Base-by-base conservation (phyloP, 768 basidiomycete genomes). In the Roridomyces roridus region DNA sequence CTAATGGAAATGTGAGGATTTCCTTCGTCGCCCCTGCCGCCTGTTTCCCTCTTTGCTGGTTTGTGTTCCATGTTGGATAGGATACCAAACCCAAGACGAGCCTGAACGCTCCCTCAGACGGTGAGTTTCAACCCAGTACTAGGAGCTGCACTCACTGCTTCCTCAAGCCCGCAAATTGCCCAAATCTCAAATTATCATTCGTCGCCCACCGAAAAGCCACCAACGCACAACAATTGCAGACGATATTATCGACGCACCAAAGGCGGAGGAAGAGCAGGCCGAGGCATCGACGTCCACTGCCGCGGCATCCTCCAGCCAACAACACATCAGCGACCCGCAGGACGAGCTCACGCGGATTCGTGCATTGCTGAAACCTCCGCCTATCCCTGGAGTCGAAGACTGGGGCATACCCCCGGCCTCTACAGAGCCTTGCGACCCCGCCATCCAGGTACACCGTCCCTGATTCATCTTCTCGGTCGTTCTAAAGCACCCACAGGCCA, bases 381-480 rank as follows among this genome's bases (percentile, higher is more conserved):
- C 84, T 2, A 86, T 91, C 57, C 77, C 83, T 1, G 89, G 85
- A 21, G 63, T 87, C 4, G 76, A 74, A 1, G 85, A 93, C 64
- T 94, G 91, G 87, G 92, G 91, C 6, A 91, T 95, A 57, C 89
- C 91, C 0, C 77, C 85, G 0, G 77, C 79, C 44, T 74, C 85
- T 0, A 71, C 73, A 0, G 77, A 77, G 44, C 75, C 83, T 2
- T 86, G 85, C 55, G 85, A 92, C 64, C 81, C 88, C 7, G 79
- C 76, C 4, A 78, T 92, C 44, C 78, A 85, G 65, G 92, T 90
- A 60, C 11, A 77, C 36, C 17, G 41, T 9, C 20, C 12, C 18
- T n/a, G n/a, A n/a, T n/a, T 4, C 18, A n/a, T 51, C 26, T 39
- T 18, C 12, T n/a, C 15, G 41, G 25, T 52, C 44, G 12, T 47